Base-by-base conservation (phyloP, 306 rosid species). In the Rosa rugosa region DNA sequence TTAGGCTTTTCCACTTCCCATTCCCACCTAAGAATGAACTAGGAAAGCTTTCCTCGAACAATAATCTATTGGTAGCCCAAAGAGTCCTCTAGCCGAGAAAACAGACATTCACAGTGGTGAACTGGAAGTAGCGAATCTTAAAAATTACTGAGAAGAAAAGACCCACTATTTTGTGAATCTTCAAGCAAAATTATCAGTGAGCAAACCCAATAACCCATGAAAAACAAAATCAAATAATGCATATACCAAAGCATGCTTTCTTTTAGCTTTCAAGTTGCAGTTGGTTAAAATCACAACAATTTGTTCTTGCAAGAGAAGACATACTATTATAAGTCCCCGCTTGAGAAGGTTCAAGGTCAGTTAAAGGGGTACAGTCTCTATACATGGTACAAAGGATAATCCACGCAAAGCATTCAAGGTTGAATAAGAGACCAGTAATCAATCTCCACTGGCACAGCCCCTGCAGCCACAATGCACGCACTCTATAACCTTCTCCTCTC, bases 381-480 rank as follows among this genome's bases (percentile, higher is more conserved):
- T 7, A 65, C 70, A 65, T 17, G 51, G n/a, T 25, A 46, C 80
- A 31, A 17, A n/a, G 12, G 20, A 20, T 72, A 41, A 54, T 10
- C 40, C 22, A 51, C 12, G n/a, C n/a, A 53, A 44, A 27, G n/a
- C 82, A 79, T 31, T 17, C 23, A 38, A 62, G n/a, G 57, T 59
- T 20, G 41, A 71, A 36, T 46, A 74, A 49, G 63, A 65, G 51
- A 75, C 18, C 41, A 18, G 47, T 77, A 47, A 70, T 91, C 86
- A 94, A 54, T 90, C 98, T 67, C 97, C 97, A 11, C 97, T 94
- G n/a, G 98, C 98, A 73, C 98, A 94, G 8, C 98, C 98, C 89
- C 63, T 75, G 69, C 97, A 94, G 64, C 97, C 96, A 40, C 98
- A 94, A 49, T 94, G 97, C 75, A 94, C 98, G 45, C 97, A 94